Evolutionary conservation across 768 basidiomycete species (phyloP).

Genomic region (Tylopilus intermedius): DNA sequence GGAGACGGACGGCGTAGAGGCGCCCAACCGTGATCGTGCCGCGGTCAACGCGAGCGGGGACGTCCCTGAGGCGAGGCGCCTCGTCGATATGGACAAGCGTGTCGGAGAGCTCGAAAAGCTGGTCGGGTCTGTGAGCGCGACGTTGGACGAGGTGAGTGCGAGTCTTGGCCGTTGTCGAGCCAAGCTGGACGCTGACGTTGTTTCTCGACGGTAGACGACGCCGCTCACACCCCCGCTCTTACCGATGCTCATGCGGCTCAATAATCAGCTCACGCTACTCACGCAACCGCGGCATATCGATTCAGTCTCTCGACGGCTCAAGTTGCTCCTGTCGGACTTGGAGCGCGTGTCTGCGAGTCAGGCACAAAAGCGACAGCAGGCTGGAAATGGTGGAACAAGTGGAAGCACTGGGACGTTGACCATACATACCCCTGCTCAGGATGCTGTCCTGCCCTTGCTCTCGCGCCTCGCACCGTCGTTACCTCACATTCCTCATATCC

Average conservation of each 20-base stretch:
- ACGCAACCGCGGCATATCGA: conserved; percentile 96
- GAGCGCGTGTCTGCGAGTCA: conserved; percentile 63
- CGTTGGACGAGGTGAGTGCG: conserved; percentile 71
- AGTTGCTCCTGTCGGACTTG: conserved; percentile 86
- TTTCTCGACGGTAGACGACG: conserved; percentile 43
- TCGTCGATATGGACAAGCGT: conserved; percentile 78
- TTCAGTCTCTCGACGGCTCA: conserved; percentile 88
- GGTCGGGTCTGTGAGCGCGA: conserved; percentile 75
- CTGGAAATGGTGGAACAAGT: conserved; percentile 4
- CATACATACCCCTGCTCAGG: conserved; percentile 37
- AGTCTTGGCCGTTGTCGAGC: background rate
- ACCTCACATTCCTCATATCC: conserved; percentile 84
- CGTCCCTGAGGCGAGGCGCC: conserved; percentile 40
- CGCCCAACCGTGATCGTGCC: background rate
- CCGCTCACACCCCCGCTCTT: conserved; percentile 78
- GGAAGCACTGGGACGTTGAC: conserved; percentile 11
- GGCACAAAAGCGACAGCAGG: conserved; percentile 21
- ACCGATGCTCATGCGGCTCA: conserved; percentile 74
- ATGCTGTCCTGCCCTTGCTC: conserved; percentile 64
- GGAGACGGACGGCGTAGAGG: background rate
- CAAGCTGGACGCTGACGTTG: background rate
- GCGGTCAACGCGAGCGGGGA: conserved; percentile 5
- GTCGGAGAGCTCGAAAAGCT: conserved; percentile 79
- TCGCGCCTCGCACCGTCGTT: conserved; percentile 66
- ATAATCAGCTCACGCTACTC: conserved; percentile 79